Conservation (phyloP, 2,329 filamentous ascomycete genomes). For the Aspergillus novofumigatus region DNA sequence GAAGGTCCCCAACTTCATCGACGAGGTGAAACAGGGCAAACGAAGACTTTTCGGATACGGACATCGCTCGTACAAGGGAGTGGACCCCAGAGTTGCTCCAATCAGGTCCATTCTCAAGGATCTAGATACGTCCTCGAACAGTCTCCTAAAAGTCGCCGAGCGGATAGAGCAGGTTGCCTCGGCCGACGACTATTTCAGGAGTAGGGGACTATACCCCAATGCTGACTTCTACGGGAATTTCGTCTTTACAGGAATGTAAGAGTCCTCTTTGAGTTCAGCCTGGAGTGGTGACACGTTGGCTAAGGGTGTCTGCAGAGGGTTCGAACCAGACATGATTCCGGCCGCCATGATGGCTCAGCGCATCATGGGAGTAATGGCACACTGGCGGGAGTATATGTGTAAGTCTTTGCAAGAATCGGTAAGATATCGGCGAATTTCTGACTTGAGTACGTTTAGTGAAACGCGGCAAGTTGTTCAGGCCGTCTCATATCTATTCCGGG, state of each 20-base stretch:
- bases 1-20: conserved; percentile 24
- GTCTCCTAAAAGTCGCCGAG: conserved; percentile 22
- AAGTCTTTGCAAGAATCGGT: conserved; percentile 4
- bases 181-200: conserved; percentile 24
- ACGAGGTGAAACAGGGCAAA: conserved; percentile 24
- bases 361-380: conserved; percentile 31
- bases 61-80: conserved; percentile 28
- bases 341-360: conserved; percentile 28
- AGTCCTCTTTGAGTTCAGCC: neutral
- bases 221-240: conserved; percentile 46
- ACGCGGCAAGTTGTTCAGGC: conserved; percentile 26
- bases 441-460: conserved; percentile 16
- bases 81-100: conserved; percentile 24
- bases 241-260: conserved; percentile 40
- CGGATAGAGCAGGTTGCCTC: conserved; percentile 23
- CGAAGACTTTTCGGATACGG: conserved; percentile 29
- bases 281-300: neutral
- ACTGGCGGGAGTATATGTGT: conserved; percentile 34
- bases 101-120: conserved; percentile 24
- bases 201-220: conserved; percentile 38
- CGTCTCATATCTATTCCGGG: conserved; percentile 26
- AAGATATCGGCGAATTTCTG: conserved; percentile 10
- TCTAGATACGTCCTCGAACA: conserved; percentile 11
- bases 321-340: conserved; percentile 27
- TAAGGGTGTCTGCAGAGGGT: conserved; percentile 17